Base-by-base conservation (phyloP, 2,329 filamentous ascomycete genomes). In the Xylariaceae sp. region DNA sequence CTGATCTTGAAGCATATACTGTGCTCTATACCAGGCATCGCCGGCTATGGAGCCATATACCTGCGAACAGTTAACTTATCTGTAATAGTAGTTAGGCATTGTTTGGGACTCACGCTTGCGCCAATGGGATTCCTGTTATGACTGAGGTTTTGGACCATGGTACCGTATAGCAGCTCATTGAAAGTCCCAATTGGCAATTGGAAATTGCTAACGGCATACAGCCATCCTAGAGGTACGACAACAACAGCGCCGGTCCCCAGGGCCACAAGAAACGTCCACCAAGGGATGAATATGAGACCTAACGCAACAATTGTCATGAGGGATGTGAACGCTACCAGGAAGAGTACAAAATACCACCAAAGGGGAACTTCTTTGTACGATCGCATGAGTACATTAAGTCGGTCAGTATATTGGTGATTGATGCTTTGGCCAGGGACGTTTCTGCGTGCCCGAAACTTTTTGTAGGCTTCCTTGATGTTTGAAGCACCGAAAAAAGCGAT, bases 201-300 rank as follows among this genome's bases (percentile, higher is more conserved):
- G 47, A 72, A 77, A 61, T 83, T 83, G 8, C 81, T 83, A 29
- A 84, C 71, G 1, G 80, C 79, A 49, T 84, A 84, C 0, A 85
- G 71, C 73, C 80, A 83, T 10, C 77, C 77, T 13, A 85, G 72
- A 0, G 81, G 81, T 1, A 83, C 65, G 21, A 84, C 80, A 13
- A 82, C 72, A 10, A 80, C 55, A 0, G 77, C 80, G 0, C 80
- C 80, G 0, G 76, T 82, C 1, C 70, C 70, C 12, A 85, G 69
- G 1, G 76, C 82, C 1, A 84, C 75, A 51, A 85, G 77, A 49
- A 80, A 79, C 0, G 81, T 83, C 78, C 78, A 85, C 34, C 79
- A 72, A 0, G 81, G 81, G 44, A 85, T 81, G 60, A 78, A 84
- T 12, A 84, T 71, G 13, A 78, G 69, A 1, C 77, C 77, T 3